Percentiles rank a stretch among this genome's conserved stretches.
These are phyloP conservation scores for Hyaloscypha variabilis DNA, from an alignment of 495 filamentous ascomycete genomes.

Conservation along the genomic window DNA sequence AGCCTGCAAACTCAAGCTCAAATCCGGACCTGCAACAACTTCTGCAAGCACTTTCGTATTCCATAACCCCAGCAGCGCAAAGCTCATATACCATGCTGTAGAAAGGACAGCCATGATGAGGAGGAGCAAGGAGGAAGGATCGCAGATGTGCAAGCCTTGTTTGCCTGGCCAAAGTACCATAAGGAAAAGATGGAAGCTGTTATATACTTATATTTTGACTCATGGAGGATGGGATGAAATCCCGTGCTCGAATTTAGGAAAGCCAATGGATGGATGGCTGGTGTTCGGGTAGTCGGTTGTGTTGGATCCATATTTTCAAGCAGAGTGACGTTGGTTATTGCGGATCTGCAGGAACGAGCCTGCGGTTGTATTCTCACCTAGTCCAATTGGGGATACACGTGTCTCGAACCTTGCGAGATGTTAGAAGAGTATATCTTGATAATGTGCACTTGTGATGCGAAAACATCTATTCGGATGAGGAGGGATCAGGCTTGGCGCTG, in stretches of 20 bases:
- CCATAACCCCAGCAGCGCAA: neutral
- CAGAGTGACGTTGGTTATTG: neutral
- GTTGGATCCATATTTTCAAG: neutral
- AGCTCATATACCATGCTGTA: slow-evolving; percentile 1
- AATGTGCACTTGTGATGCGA: neutral
- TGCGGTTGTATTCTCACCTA: neutral
- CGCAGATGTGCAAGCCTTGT: neutral
- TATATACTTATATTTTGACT: neutral
- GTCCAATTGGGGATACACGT: neutral
- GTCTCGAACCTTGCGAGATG: neutral
- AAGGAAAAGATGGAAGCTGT: neutral
- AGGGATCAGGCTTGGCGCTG: neutral
- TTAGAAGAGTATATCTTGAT: neutral
- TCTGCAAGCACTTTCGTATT: neutral
- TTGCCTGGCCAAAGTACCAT: neutral
- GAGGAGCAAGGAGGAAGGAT: neutral
- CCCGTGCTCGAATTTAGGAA: neutral
- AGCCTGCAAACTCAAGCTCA: slow-evolving; percentile 19
- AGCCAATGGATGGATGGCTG: slow-evolving; percentile 9
- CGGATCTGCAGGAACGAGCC: neutral
- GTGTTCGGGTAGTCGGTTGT: neutral
- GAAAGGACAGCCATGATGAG: slow-evolving; percentile 9
- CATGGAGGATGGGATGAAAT: neutral
- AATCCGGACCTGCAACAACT: slow-evolving; percentile 9
- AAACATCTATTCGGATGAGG: neutral